A percentile compares a stretch with the other conserved stretches of the same genome.
These are phyloP conservation scores for Penicillium sp. DNA, from an alignment of 2,329 filamentous ascomycete species.

Conservation along the genomic window DNA sequence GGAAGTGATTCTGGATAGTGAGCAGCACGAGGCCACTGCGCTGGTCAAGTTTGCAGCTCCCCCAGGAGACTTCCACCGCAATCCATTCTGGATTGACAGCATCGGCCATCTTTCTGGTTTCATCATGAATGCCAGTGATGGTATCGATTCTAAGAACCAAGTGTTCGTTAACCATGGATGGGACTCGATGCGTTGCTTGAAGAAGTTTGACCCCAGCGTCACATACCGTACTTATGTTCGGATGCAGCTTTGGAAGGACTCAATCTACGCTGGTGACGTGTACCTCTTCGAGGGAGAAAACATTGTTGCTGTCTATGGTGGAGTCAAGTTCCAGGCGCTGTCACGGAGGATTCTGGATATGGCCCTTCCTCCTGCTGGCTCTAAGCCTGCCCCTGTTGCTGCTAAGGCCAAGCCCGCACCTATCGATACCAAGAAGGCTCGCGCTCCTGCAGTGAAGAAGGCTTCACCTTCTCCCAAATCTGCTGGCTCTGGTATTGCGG, in stretches of 20 bases:
- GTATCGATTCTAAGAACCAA: conserved; percentile 59
- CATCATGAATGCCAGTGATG: conserved; percentile 61
- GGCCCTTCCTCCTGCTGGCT: conserved; percentile 39
- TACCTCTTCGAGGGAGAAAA: conserved; percentile 62
- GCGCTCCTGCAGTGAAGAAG: conserved; percentile 22
- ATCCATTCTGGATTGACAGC: conserved; percentile 62
- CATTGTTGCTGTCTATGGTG: conserved; percentile 54
- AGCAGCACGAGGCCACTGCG: conserved; percentile 57
- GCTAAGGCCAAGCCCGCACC: conserved; percentile 22
- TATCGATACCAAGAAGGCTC: conserved; percentile 31
- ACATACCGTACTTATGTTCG: conserved; percentile 63
- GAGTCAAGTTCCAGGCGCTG: conserved; percentile 51
- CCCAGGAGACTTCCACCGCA: conserved; percentile 57
- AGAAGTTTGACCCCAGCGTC: conserved; percentile 51
- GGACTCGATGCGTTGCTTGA: conserved; percentile 59
- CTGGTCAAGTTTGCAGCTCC: conserved; percentile 56
- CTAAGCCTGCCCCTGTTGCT: conserved; percentile 19
- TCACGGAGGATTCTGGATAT: conserved; percentile 43
- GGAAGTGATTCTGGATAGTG: conserved; percentile 59
- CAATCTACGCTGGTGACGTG: conserved; percentile 60
- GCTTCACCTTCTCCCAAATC: conserved; percentile 29
- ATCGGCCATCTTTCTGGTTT: conserved; percentile 60
- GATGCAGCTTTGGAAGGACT: conserved; percentile 55
- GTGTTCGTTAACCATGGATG: conserved; percentile 65
- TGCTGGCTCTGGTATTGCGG: conserved; percentile 31